Conservation (phyloP, 2,329 filamentous ascomycete species). For the Ophiostoma perfectum region DNA sequence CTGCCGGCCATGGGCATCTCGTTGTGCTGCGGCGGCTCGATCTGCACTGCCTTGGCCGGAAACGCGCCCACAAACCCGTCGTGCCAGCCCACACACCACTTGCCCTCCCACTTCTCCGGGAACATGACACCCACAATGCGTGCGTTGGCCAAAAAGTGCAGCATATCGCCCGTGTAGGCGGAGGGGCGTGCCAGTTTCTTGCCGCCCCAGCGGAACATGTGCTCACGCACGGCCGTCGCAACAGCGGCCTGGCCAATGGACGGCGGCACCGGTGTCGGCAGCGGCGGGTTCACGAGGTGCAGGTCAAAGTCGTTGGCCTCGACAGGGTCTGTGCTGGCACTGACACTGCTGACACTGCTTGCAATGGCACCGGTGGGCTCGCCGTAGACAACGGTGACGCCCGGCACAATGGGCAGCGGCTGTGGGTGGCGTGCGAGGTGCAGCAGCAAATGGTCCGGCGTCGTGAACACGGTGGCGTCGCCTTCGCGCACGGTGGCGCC, state of each 20-base stretch:
- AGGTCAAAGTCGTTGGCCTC: slow-evolving; percentile 36
- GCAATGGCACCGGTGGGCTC: slow-evolving; percentile 20
- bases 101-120: slow-evolving; percentile 47
- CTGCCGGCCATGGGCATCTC: slow-evolving; percentile 45
- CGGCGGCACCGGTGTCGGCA: slow-evolving; percentile 31
- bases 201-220: slow-evolving; percentile 35
- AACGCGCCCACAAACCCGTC: slow-evolving; percentile 48
- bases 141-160: slow-evolving; percentile 44
- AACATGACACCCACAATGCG: slow-evolving; percentile 48
- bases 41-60: slow-evolving; percentile 44
- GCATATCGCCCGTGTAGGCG: slow-evolving; percentile 32
- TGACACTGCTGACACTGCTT: slow-evolving; percentile 21
- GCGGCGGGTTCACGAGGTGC: slow-evolving; percentile 34
- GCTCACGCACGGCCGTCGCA: slow-evolving; percentile 34
- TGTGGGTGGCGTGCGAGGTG: slow-evolving; percentile 40
- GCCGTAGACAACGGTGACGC: slow-evolving; percentile 38
- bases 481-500: slow-evolving; percentile 35
- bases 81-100: slow-evolving; percentile 55
- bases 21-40: slow-evolving; percentile 43
- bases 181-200: slow-evolving; percentile 35
- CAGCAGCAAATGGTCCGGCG: slow-evolving; percentile 35
- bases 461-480: slow-evolving; percentile 40
- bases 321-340: slow-evolving; percentile 21
- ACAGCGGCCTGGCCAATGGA: slow-evolving; percentile 32
- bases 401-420: slow-evolving; percentile 37